Evolutionary conservation across 139 green algal species (phyloP).

Genomic region (Chlorella sp.): DNA sequence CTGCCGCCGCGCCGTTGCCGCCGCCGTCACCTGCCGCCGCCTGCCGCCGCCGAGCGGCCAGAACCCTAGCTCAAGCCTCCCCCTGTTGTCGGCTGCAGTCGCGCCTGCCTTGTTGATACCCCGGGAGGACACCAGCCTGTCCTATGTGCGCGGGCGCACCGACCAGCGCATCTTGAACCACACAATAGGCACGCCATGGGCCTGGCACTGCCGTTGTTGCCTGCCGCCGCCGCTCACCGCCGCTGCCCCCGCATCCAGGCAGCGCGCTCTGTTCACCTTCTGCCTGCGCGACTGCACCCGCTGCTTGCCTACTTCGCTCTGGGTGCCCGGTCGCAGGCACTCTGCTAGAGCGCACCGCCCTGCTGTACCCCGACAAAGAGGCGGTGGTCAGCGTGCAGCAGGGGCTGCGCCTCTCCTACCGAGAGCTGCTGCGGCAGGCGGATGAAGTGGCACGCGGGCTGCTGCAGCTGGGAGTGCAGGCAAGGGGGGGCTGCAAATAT

Average conservation of each 20-base stretch:
- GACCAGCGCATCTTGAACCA: conserved; percentile 6
- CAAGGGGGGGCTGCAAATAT: too few species aligned
- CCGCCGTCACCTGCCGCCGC: too few species aligned
- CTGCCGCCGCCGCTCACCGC: not conserved
- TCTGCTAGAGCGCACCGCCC: conserved; percentile 5
- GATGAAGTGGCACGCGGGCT: conserved; percentile 34
- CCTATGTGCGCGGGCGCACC: conserved; percentile 8
- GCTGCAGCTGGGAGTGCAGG: conserved; percentile 57
- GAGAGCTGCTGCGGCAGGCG: conserved; percentile 6
- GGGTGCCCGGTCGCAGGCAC: not conserved
- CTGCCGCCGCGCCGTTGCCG: too few species aligned
- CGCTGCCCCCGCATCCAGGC: not conserved
- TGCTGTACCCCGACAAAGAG: not conserved
- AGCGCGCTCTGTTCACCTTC: too few species aligned
- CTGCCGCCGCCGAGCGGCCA: too few species aligned
- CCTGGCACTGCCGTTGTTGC: not conserved
- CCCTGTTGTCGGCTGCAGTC: not conserved
- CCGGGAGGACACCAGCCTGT: not conserved
- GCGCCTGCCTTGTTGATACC: not conserved
- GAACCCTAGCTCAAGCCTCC: too few species aligned
- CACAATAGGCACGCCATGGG: not conserved
- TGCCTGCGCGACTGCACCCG: not conserved
- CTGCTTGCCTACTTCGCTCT: not conserved
- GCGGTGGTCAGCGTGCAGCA: conserved; percentile 34
- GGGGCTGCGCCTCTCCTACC: conserved; percentile 25